phyloP scores from a whole-genome alignment of 805 yeast genomes.

The Kazachstania bromeliacearum region DNA sequence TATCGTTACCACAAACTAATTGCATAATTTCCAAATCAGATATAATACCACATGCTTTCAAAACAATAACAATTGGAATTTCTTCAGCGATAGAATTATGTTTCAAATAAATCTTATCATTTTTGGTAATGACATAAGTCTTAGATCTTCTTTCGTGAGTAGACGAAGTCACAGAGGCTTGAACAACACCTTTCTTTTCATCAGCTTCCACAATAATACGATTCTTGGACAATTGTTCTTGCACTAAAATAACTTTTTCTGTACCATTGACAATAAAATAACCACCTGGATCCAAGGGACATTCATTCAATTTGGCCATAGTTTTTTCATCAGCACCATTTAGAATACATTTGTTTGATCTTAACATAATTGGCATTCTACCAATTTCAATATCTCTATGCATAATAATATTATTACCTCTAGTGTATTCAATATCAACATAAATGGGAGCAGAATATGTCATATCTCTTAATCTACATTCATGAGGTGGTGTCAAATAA shows the following conservation, averaged over 20 bases:
- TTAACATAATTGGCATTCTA: conserved; percentile 96
- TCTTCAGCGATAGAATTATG: conserved; percentile 95
- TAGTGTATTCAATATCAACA: conserved; percentile 94
- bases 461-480: conserved; percentile 87
- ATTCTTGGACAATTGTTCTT: conserved; percentile 92
- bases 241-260: conserved; percentile 91
- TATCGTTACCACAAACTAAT: conserved; percentile 83
- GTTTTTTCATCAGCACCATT: conserved; percentile 66
- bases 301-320: conserved; percentile 86
- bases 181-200: conserved; percentile 86
- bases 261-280: conserved; percentile 97
- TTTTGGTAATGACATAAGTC: conserved; percentile 89
- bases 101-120: conserved; percentile 79
- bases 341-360: conserved; percentile 85
- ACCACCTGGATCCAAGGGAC: conserved; percentile 98
- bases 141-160: conserved; percentile 97
- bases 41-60: conserved; percentile 90
- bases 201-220: conserved; percentile 98
- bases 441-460: conserved; percentile 92
- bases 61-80: conserved; percentile 82
- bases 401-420: conserved; percentile 86
- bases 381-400: conserved; percentile 91
- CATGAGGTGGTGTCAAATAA: conserved; percentile 78
- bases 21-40: conserved; percentile 92
- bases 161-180: conserved; percentile 95